Conservation (phyloP, 2,329 filamentous ascomycete species). For the Teratosphaeria nubilosa region DNA sequence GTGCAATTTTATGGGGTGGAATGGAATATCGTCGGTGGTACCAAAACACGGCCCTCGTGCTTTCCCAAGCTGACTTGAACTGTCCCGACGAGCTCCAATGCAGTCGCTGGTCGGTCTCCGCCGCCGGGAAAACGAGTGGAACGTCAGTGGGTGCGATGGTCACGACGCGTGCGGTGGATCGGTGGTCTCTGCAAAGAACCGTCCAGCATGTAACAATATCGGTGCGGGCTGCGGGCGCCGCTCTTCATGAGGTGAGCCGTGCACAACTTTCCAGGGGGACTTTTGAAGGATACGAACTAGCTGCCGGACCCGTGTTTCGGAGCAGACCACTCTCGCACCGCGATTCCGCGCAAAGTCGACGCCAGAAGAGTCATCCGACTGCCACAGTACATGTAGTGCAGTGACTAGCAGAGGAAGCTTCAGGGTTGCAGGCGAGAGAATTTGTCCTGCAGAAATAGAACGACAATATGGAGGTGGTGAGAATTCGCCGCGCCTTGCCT, state of each 20-base stretch:
- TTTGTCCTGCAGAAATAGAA: neutral
- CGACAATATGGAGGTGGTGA: neutral
- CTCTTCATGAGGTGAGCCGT: neutral
- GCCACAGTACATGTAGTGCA: too few species aligned
- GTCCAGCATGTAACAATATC: neutral
- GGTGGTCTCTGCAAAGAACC: neutral
- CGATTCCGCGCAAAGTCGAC: neutral
- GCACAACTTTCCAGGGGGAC: neutral
- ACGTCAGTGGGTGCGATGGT: neutral
- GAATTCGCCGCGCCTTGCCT: neutral
- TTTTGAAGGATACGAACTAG: neutral
- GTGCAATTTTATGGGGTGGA: neutral
- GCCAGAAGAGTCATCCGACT: neutral
- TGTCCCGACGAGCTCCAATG: neutral
- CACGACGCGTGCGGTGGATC: neutral
- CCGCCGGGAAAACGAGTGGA: neutral
- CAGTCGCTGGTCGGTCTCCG: neutral
- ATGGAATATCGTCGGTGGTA: neutral
- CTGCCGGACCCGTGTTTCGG: neutral
- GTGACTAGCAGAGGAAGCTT: neutral
- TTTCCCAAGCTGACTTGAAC: neutral
- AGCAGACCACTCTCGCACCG: neutral
- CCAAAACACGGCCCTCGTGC: neutral
- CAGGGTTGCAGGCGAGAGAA: neutral
- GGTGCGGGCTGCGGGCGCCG: neutral